phyloP scores from a whole-genome alignment of 2,329 filamentous ascomycete genomes.

The Claviceps sp. region DNA sequence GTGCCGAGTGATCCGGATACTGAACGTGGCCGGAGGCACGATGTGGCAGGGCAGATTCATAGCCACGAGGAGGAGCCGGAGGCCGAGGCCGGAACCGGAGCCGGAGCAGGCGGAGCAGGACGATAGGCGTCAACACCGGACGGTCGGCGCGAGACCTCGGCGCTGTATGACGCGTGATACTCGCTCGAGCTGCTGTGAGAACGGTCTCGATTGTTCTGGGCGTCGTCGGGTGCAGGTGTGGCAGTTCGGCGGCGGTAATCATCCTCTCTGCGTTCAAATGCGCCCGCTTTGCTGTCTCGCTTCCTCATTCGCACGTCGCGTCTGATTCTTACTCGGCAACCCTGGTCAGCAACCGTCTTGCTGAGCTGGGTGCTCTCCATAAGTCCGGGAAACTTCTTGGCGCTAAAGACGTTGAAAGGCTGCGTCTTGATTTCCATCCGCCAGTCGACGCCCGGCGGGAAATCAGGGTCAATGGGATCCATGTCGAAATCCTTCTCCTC shows the following conservation, averaged over 20 bases:
- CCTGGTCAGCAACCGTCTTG: constrained; percentile 87
- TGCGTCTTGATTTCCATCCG: constrained; percentile 80
- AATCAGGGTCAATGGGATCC: constrained; percentile 29
- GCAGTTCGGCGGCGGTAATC: constrained; percentile 33
- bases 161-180: constrained; percentile 28
- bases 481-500: constrained; percentile 65
- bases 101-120: constrained; percentile 19
- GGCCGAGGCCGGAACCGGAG: not conserved
- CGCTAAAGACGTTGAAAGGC: constrained; percentile 82
- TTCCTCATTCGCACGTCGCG: constrained; percentile 88
- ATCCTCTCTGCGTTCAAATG: constrained; percentile 50
- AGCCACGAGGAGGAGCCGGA: constrained; percentile 11
- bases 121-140: constrained; percentile 33
- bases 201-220: constrained; percentile 32
- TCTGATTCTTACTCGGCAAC: constrained; percentile 88
- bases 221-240: constrained; percentile 21
- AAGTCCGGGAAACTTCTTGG: constrained; percentile 95
- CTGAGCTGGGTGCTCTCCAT: constrained; percentile 81
- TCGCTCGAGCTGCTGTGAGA: constrained; percentile 48
- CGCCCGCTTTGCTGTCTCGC: constrained; percentile 54
- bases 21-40: constrained; percentile 16
- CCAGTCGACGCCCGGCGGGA: constrained; percentile 55
- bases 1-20: constrained; percentile 20
- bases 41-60: constrained; percentile 15
- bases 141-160: constrained; percentile 30